Evolutionary conservation across 768 basidiomycete genomes (phyloP), one percentile per base, ranked within the genome.

Genomic region (Artomyces pyxidatus): DNA sequence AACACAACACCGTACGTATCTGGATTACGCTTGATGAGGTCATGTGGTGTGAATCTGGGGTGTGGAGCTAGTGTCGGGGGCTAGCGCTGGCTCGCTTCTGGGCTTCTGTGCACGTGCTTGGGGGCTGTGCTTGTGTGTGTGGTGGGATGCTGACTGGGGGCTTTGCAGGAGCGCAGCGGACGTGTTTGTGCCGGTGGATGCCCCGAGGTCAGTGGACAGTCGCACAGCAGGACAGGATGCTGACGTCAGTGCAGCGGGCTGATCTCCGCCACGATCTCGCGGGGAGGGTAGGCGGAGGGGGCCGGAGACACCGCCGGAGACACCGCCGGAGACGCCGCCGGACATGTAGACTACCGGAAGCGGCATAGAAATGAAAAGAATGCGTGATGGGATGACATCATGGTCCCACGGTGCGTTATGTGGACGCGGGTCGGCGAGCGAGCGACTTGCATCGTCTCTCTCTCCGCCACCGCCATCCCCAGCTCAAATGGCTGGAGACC

Each of bases 171-270:
- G 35, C 9, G 52, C 52, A 25, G 90, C 89, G 16, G 91, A 95
- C 64, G 93, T 96, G 22, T 95, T 94, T 66, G 72, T 80, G 52
- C 90, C 93, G 42, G 69, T 90, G 51, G 75, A 84, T 29, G 86
- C 88, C n/a, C 91, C 92, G 19, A 89, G 87, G 88, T 87, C 56
- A 58, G 78, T 62, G 25, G 16, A 3, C 29, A 37, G 25, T 45
- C 23, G 40, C 22, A 38, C 48, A 32, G 38, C 5, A 19, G 16
- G 9, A 16, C 10, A 23, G 32, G 39, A 17, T 22, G 32, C 39
- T 57, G 55, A 57, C 55, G 55, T 57, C 55, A 57, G 43, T 38
- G 25, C 17, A 57, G 55, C 48, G 55, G 55, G 29, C 28, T 57
- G 55, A 57, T 57, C 49, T 41, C 55, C 35, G 55, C 55, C 46